Evolutionary conservation across 1,139 yeast genomes (phyloP).

Genomic region (Hansenula sp.): DNA sequence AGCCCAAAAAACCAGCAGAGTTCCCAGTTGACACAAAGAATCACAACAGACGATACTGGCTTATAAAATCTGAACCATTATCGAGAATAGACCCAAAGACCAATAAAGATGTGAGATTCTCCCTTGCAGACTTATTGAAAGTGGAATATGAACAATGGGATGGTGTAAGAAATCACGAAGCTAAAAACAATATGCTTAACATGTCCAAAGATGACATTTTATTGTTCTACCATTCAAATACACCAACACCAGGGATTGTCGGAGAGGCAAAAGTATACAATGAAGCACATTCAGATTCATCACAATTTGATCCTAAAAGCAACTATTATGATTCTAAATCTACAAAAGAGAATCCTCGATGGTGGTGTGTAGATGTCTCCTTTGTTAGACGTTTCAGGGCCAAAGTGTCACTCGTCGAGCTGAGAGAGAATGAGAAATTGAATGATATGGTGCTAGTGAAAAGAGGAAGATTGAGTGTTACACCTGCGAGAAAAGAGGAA

Average conservation of each 20-base stretch:
- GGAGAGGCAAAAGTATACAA: conserved; percentile 39
- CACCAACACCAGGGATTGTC: conserved; percentile 47
- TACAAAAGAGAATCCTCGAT: conserved; percentile 34
- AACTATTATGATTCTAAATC: conserved; percentile 45
- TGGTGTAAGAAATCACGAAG: conserved; percentile 54
- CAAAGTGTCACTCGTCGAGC: conserved; percentile 33
- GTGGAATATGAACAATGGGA: conserved; percentile 44
- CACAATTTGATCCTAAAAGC: conserved; percentile 34
- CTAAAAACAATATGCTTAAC: conserved; percentile 41
- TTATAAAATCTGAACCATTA: conserved; percentile 49
- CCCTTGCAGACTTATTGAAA: conserved; percentile 37
- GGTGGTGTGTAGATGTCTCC: conserved; percentile 51
- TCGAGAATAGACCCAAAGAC: conserved; percentile 38
- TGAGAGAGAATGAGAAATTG: conserved; percentile 29
- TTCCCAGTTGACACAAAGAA: conserved; percentile 15
- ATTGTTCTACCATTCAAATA: conserved; percentile 49
- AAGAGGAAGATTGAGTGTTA: conserved; percentile 45
- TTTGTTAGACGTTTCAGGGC: conserved; percentile 37
- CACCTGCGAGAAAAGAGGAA: conserved; percentile 38
- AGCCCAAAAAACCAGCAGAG: conserved; percentile 23
- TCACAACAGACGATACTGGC: conserved; percentile 37
- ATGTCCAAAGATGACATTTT: conserved; percentile 43
- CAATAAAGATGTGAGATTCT: conserved; percentile 43
- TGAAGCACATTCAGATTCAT: conserved; percentile 38
- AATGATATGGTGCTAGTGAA: conserved; percentile 39